Evolutionary conservation across 75 land plant genomes (phyloP), one percentile per base, ranked within the genome.

Genomic region (Cupressus sempervirens): DNA sequence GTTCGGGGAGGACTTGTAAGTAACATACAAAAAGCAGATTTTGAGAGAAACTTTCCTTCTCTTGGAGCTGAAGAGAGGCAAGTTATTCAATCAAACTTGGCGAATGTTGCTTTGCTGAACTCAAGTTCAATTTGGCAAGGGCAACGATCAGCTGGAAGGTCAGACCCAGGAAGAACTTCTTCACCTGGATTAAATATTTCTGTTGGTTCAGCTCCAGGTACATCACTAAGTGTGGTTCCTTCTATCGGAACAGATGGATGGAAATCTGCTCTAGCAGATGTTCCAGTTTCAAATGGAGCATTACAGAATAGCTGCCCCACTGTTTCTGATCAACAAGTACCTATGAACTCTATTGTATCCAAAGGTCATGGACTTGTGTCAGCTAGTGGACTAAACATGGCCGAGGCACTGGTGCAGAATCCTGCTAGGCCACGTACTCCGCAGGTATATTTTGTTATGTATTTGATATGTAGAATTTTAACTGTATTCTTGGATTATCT

Each of bases 1-100:
- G 38, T 74, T 72, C 82, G 75, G 84, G 91, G 91, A 9, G 85
- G 84, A 83, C 67, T 81, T 54, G 83, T 83, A 10, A 84, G 84
- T 76, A 87, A 87, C 84, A 86, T 91, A 81, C 90, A 90, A 7
- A 93, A 93, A 85, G 84, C 89, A 58, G 86, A 87, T 2, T 95
- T 95, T 88, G 99, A 97, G 62, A 91, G 91, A n/a, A 91, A 97
- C 75, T 97, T 95, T 84, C 99, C 99, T 16, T 92, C 95, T 6
- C 91, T 97, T 73, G 95, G 96, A 84, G 83, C 90, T 83, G 95
- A 97, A 76, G 97, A 97, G 56, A 95, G 83, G 88, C 90, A 84
- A 16, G 62, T 50, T 76, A 76, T 45, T 79, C 81, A 79, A 79
- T 43, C 81, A 3, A 79, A 79, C 50, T 30, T 11, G 67, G 77